Evolutionary conservation across 345 rosid genomes (phyloP).

Genomic region (Rhodamnia rubescens): DNA sequence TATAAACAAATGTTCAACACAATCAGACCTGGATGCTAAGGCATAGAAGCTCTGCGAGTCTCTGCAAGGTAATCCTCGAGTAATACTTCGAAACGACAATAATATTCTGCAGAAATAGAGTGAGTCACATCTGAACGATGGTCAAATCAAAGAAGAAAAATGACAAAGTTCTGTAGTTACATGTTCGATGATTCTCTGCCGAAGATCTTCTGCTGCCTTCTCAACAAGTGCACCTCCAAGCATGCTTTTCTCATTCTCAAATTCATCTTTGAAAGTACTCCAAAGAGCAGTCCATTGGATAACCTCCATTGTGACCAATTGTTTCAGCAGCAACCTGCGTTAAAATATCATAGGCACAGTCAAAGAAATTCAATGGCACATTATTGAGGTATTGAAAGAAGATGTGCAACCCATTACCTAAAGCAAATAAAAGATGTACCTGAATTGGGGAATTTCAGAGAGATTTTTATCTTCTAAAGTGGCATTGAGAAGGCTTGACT

Average conservation of each 20-base stretch:
- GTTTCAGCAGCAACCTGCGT: constrained; percentile 66
- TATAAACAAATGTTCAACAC: neutral
- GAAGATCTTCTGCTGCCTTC: constrained; percentile 92
- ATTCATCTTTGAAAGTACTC: constrained; percentile 74
- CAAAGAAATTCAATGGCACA: neutral
- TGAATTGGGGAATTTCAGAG: constrained; percentile 73
- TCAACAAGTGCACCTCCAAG: constrained; percentile 83
- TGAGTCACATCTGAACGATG: neutral
- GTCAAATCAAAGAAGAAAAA: neutral
- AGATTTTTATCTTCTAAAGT: constrained; percentile 80
- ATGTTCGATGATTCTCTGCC: constrained; percentile 88
- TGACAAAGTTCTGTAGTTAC: constrained; percentile 20
- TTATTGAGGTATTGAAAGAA: neutral
- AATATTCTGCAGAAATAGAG: constrained; percentile 60
- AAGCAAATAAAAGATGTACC: constrained; percentile 17
- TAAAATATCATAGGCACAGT: neutral
- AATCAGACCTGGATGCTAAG: constrained; percentile 57
- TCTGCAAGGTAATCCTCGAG: constrained; percentile 75
- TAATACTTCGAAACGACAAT: constrained; percentile 95
- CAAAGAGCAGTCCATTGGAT: constrained; percentile 94
- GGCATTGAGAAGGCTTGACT: constrained; percentile 75
- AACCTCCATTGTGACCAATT: constrained; percentile 96
- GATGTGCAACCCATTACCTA: neutral
- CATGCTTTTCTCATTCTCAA: constrained; percentile 73
- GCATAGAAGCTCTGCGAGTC: constrained; percentile 85